These are phyloP conservation scores for Hippophae rhamnoides DNA, from an alignment of 306 rosid genomes.

Conservation along the genomic window DNA sequence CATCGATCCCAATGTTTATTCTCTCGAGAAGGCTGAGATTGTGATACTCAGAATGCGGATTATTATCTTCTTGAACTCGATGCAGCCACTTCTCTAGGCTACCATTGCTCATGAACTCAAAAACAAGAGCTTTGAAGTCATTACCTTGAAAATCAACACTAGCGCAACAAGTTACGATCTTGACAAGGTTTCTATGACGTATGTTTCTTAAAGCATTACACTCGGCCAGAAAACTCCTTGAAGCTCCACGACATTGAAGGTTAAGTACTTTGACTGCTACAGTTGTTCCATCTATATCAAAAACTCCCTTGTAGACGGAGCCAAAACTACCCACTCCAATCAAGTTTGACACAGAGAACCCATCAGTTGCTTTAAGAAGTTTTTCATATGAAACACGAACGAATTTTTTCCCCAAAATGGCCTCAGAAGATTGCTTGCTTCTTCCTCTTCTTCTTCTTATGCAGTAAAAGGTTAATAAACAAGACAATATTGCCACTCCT, in stretches of 20 bases:
- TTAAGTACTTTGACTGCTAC: conserved; percentile 29
- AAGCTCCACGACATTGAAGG: conserved; percentile 21
- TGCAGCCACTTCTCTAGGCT: not conserved
- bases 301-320: conserved; percentile 28
- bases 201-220: conserved; percentile 3
- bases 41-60: not conserved
- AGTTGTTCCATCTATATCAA: conserved; percentile 6
- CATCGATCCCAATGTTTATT: not conserved
- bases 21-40: not conserved
- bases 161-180: conserved; percentile 4
- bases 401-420: not conserved
- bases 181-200: conserved; percentile 9
- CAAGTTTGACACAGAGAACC: conserved; percentile 25
- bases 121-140: not conserved
- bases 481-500: not conserved
- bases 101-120: not conserved
- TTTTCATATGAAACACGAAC: conserved; percentile 25
- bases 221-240: conserved; percentile 24
- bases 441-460: conserved; percentile 1
- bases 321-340: conserved; percentile 28
- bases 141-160: conserved; percentile 2
- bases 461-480: not conserved
- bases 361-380: conserved; percentile 31
- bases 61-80: not conserved
- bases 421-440: not conserved